These are phyloP conservation scores for Podila epigama DNA, from an alignment of 192 early-diverging fungal species.

Conservation along the genomic window DNA sequence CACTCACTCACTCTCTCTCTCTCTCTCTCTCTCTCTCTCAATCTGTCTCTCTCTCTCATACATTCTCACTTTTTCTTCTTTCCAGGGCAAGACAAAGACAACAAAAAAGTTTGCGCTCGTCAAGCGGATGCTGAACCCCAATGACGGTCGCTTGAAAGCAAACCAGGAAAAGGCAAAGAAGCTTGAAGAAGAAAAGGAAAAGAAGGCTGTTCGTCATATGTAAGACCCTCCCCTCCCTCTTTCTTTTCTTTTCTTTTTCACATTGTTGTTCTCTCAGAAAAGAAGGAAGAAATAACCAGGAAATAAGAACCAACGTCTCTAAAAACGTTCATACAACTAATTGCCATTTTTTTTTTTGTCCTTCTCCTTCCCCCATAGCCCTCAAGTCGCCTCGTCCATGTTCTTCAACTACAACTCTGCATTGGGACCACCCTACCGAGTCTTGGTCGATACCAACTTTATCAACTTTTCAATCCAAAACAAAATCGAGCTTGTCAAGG, in stretches of 20 bases:
- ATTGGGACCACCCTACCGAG: constrained; percentile 94
- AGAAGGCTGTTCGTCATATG: constrained; percentile 77
- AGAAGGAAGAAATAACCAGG: not conserved
- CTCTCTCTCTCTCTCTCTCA: not conserved
- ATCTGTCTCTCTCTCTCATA: not conserved
- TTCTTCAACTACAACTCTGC: constrained; percentile 98
- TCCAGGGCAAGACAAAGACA: constrained; percentile 86
- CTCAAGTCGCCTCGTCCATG: constrained; percentile 89
- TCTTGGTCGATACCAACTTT: constrained; percentile 98
- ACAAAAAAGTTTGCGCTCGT: constrained; percentile 95
- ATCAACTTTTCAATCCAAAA: constrained; percentile 99
- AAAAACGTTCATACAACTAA: no score
- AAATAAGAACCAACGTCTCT: no score
- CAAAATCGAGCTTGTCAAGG: constrained; percentile 94
- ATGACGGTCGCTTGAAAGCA: constrained; percentile 87
- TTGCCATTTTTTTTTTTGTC: no score
- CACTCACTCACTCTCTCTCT: not conserved
- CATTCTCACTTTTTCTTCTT: no score
- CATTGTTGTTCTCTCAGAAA: not conserved
- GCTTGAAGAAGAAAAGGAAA: constrained; percentile 73
- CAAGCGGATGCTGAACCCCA: constrained; percentile 91
- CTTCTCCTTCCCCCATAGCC: constrained; percentile 53
- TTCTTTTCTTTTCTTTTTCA: not conserved
- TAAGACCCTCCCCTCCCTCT: constrained; percentile 45
- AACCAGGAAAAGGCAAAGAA: constrained; percentile 73